Percentiles rank a stretch among this genome's conserved stretches.
Conservation (phyloP, 2,329 filamentous ascomycete genomes). For the Lasiodiplodia theobromae region DNA sequence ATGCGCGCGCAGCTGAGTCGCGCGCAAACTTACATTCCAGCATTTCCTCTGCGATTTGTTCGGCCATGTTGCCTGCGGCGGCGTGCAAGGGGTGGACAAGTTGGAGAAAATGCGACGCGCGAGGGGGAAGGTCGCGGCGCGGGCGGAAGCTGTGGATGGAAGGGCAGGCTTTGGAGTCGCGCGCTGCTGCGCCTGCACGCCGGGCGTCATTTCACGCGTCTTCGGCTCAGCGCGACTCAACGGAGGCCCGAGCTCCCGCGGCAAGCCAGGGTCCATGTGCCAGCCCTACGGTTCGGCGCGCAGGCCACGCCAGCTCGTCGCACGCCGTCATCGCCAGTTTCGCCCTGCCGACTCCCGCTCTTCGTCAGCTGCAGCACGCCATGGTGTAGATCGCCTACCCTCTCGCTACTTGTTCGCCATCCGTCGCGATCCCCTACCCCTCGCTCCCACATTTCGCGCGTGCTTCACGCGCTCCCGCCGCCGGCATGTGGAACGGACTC, state of each 20-base stretch:
- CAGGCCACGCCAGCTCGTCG: constrained; percentile 20
- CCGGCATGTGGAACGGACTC: constrained; percentile 66
- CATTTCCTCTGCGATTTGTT: constrained; percentile 33
- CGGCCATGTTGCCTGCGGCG: constrained; percentile 10
- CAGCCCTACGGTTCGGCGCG: constrained; percentile 20
- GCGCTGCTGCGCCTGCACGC: constrained; percentile 4
- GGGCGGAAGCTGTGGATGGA: constrained; percentile 23
- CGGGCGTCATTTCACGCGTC: constrained; percentile 9
- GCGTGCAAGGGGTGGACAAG: not conserved
- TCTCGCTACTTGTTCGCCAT: not conserved
- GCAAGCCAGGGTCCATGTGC: constrained; percentile 1
- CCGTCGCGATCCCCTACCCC: constrained; percentile 1
- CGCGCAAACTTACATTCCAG: constrained; percentile 42
- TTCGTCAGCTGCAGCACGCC: not conserved
- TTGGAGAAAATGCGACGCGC: not conserved
- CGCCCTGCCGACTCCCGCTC: constrained; percentile 13
- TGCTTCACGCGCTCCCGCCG: constrained; percentile 27
- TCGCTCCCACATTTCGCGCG: not conserved
- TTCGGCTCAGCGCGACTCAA: not conserved
- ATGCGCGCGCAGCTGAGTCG: constrained; percentile 8
- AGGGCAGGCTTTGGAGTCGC: constrained; percentile 11
- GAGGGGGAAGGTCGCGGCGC: not conserved
- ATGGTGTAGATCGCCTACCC: constrained; percentile 10
- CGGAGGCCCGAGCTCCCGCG: constrained; percentile 3
- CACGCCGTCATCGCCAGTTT: constrained; percentile 24